Base-by-base conservation (phyloP, 208 protist species). In the Hexamita inflata region DNA sequence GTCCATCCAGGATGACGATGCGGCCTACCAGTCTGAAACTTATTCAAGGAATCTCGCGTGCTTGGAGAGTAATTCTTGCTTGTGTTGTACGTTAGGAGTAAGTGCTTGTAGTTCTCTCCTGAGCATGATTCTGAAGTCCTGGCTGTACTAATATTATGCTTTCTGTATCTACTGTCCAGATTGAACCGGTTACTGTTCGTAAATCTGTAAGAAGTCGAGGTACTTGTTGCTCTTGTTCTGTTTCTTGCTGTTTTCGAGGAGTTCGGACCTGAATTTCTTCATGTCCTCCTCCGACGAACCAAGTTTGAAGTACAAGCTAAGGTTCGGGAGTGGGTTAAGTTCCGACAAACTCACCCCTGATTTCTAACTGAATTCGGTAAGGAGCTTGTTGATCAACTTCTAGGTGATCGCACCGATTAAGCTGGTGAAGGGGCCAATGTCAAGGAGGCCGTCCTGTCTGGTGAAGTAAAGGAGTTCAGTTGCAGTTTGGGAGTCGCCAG, bases 1-100 rank as follows among this genome's bases (percentile, higher is more conserved):
- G 64, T 70, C 64, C n/a, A 70, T n/a, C 11, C 42, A 70, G 32
- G 30, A 42, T n/a, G 64, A n/a, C 2, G 64, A n/a, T n/a, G 64
- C 9, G 28, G 64, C 64, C 40, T 45, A 34, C 64, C 64, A 70
- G 26, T 70, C 64, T 2, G 2, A 34, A 70, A n/a, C n/a, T 38
- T 35, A 11, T 34, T 70, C 32, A 7, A 70, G 42, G 35, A 70
- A 70, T 2, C 38, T 40, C 28, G 64, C n/a, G 40, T 70, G 64
- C 38, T 38, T n/a, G 9, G 38, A 11, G n/a, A 70, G 34, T n/a
- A 70, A 34, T n/a, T 40, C 38, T 2, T 35, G 2, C 9, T 34
- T 4, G 11, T 70, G 19, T 38, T 35, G 15, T 15, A 15, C 32
- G 7, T 7, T 70, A 2, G 4, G 2, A 15, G 32, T 19, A 45